Evolutionary conservation across 116 monocot genomes (phyloP).

Genomic region (Phalaenopsis hybrid): DNA sequence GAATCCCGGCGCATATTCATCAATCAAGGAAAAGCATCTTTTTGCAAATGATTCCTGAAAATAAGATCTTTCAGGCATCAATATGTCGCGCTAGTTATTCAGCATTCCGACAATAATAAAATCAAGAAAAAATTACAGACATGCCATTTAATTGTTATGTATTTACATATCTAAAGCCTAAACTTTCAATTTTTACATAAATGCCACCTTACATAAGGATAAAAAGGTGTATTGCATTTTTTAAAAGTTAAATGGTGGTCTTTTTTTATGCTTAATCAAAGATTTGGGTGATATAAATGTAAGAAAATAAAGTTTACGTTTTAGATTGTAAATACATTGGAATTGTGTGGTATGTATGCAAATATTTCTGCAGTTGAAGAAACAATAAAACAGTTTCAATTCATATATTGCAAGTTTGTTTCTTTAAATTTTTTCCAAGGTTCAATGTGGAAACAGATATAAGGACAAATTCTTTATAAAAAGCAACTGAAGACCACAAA

Average conservation of each 20-base stretch:
- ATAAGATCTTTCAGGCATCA: background rate
- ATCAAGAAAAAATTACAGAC: background rate
- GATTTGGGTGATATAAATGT: too few species aligned
- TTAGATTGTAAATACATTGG: too few species aligned
- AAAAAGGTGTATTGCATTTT: too few species aligned
- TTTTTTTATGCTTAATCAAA: too few species aligned
- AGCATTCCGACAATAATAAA: background rate
- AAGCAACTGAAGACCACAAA: background rate
- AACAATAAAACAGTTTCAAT: background rate
- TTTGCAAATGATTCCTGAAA: conserved; percentile 84
- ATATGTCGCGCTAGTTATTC: background rate
- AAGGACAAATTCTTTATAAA: background rate
- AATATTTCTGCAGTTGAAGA: background rate
- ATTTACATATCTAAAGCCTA: too few species aligned
- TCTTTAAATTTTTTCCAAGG: background rate
- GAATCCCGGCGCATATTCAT: conserved; percentile 92
- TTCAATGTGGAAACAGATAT: background rate
- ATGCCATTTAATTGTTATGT: too few species aligned
- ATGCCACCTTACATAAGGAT: too few species aligned
- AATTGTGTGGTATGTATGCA: too few species aligned
- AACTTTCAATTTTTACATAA: too few species aligned
- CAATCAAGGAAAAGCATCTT: conserved; percentile 91
- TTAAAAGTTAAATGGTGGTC: too few species aligned
- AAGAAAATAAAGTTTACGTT: too few species aligned
- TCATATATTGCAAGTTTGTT: background rate